phyloP scores from a whole-genome alignment of 2,329 filamentous ascomycete genomes.

The Sphaerulina musiva region DNA sequence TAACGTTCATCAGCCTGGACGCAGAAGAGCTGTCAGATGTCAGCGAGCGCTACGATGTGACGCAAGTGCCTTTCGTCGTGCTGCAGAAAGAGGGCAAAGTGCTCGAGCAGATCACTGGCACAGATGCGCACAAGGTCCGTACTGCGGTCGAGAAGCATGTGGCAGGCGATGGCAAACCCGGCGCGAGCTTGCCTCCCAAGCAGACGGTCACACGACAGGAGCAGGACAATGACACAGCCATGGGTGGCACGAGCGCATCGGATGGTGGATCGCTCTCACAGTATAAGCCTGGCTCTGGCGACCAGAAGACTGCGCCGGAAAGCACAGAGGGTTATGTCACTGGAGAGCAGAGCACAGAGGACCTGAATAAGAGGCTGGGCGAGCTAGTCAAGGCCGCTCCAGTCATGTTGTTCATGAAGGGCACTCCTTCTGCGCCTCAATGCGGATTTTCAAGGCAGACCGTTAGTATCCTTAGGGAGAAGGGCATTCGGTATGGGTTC shows the following conservation, averaged over 20 bases:
- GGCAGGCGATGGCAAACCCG: constrained; percentile 34
- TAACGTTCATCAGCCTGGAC: constrained; percentile 84
- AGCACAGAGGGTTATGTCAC: constrained; percentile 38
- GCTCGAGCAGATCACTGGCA: constrained; percentile 81
- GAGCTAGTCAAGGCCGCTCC: constrained; percentile 91
- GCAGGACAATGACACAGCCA: constrained; percentile 9
- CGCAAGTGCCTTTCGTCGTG: constrained; percentile 86
- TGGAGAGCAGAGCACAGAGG: constrained; percentile 60
- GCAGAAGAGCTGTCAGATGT: constrained; percentile 91
- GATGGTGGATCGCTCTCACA: constrained; percentile 35
- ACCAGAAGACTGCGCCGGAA: constrained; percentile 44
- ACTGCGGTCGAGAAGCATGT: constrained; percentile 79
- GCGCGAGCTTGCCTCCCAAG: constrained; percentile 38
- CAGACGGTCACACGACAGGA: constrained; percentile 32
- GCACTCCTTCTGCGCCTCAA: constrained; percentile 78
- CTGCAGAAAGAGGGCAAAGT: constrained; percentile 68
- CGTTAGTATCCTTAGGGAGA: constrained; percentile 78
- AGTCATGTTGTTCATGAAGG: constrained; percentile 99
- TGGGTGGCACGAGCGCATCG: constrained; percentile 22
- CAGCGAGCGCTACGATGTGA: constrained; percentile 87
- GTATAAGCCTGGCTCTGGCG: constrained; percentile 40
- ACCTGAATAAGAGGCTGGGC: constrained; percentile 69
- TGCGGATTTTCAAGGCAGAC: constrained; percentile 91
- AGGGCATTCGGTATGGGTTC: constrained; percentile 92
- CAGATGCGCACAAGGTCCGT: constrained; percentile 78